phyloP scores from a whole-genome alignment of 2,329 filamentous ascomycete species.

The Verticillium nubilum region DNA sequence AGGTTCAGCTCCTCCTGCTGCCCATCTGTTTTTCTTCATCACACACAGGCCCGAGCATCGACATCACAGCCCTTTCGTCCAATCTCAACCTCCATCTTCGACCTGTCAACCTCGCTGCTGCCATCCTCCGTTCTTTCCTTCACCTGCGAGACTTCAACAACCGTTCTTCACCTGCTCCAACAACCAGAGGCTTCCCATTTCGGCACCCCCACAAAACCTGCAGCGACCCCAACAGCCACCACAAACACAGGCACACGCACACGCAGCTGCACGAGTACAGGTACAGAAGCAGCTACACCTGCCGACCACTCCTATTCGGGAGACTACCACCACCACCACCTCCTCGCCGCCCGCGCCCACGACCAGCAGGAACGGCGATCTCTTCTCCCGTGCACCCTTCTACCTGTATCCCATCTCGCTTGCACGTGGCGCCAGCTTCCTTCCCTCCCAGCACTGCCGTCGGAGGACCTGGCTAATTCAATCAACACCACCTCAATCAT shows the following conservation, averaged over 20 bases:
- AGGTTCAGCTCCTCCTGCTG: background rate
- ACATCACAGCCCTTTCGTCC: background rate
- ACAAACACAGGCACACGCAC: constrained; percentile 1
- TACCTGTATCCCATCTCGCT: background rate
- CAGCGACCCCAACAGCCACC: background rate
- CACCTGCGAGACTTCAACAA: background rate
- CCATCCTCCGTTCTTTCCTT: background rate
- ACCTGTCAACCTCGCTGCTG: background rate
- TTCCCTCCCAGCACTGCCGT: background rate
- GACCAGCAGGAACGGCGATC: background rate
- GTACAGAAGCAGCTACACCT: background rate
- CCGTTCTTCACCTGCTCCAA: background rate
- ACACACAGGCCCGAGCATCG: background rate
- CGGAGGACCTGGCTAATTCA: background rate
- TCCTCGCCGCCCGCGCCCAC: background rate
- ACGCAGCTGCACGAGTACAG: background rate
- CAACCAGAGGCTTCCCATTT: background rate
- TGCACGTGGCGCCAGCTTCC: background rate
- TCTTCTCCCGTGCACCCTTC: background rate
- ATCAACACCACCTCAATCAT: background rate
- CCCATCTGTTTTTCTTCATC: background rate
- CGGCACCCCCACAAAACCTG: background rate
- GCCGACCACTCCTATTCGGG: background rate
- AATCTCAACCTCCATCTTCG: background rate
- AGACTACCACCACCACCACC: background rate